These are phyloP conservation scores for Epichloe gansuensis DNA, from an alignment of 2,329 filamentous ascomycete species.

Conservation along the genomic window DNA sequence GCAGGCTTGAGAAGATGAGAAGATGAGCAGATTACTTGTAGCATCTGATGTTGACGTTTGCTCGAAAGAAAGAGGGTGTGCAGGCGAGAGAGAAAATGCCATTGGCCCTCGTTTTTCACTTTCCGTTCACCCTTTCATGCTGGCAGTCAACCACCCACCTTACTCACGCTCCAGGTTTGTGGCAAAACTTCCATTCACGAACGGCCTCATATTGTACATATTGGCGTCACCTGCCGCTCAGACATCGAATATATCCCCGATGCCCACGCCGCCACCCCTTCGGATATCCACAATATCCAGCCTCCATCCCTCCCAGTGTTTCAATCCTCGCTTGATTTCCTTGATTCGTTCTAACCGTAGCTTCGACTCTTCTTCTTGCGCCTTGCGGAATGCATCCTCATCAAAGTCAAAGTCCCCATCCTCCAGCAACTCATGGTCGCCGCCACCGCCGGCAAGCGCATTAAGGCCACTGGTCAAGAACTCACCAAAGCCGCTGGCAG, in stretches of 20 bases:
- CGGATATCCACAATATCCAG: slow-evolving; percentile 51
- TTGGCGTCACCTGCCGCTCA: slow-evolving; percentile 17
- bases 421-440: slow-evolving; percentile 39
- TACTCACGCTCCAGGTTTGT: neutral
- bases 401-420: slow-evolving; percentile 52
- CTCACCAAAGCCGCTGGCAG: slow-evolving; percentile 40
- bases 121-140: too few relatives aligned
- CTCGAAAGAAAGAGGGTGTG: too few relatives aligned
- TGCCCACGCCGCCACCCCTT: slow-evolving; percentile 43
- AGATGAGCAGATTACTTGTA: too few relatives aligned
- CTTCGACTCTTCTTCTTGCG: slow-evolving; percentile 50
- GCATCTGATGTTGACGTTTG: too few relatives aligned
- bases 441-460: slow-evolving; percentile 39
- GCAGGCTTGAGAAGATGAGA: too few relatives aligned
- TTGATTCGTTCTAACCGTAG: slow-evolving; percentile 50
- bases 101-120: too few relatives aligned
- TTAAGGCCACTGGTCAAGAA: slow-evolving; percentile 48
- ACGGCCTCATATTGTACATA: neutral
- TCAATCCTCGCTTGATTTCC: slow-evolving; percentile 50
- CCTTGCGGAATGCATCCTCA: slow-evolving; percentile 51
- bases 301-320: slow-evolving; percentile 57
- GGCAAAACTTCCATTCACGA: neutral
- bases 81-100: too few relatives aligned
- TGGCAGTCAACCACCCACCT: too few relatives aligned
- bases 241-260: slow-evolving; percentile 54